phyloP scores from a whole-genome alignment of 2,329 filamentous ascomycete species.

The Fusarium sp. region DNA sequence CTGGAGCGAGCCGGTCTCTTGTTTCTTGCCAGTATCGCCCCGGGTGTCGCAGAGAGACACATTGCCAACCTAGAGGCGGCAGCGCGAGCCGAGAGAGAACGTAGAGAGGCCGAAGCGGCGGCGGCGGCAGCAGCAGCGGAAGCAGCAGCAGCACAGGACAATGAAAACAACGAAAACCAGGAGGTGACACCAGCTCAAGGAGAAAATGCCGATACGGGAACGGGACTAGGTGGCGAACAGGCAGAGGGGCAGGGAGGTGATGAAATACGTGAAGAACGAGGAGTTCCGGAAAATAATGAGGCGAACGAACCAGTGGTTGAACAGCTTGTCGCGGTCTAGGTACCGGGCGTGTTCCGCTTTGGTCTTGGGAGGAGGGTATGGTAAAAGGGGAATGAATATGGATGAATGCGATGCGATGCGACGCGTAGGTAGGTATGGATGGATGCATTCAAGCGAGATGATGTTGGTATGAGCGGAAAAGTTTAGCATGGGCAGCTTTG shows the following conservation, averaged over 20 bases:
- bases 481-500: slow-evolving; percentile 26
- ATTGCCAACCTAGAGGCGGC: slow-evolving; percentile 69
- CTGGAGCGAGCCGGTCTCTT: slow-evolving; percentile 71
- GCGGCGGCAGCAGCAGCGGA: slow-evolving; percentile 47
- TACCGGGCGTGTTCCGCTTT: not conserved
- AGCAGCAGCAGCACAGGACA: slow-evolving; percentile 36
- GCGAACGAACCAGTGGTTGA: slow-evolving; percentile 33
- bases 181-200: slow-evolving; percentile 15
- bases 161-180: slow-evolving; percentile 32
- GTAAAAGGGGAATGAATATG: slow-evolving; percentile 15
- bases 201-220: slow-evolving; percentile 4
- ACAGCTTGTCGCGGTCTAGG: slow-evolving; percentile 37
- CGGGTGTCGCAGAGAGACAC: slow-evolving; percentile 74
- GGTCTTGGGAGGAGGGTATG: not conserved
- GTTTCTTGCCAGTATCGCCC: slow-evolving; percentile 74
- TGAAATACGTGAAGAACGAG: slow-evolving; percentile 16
- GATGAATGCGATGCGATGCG: not conserved
- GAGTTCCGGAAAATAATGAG: slow-evolving; percentile 19
- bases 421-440: not conserved
- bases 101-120: slow-evolving; percentile 55
- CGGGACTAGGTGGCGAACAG: slow-evolving; percentile 17
- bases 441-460: slow-evolving; percentile 27
- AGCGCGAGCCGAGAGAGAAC: slow-evolving; percentile 58
- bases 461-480: slow-evolving; percentile 32
- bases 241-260: slow-evolving; percentile 32